Evolutionary conservation across 1,139 yeast species (phyloP).

Genomic region (Debaryomyces sp.): DNA sequence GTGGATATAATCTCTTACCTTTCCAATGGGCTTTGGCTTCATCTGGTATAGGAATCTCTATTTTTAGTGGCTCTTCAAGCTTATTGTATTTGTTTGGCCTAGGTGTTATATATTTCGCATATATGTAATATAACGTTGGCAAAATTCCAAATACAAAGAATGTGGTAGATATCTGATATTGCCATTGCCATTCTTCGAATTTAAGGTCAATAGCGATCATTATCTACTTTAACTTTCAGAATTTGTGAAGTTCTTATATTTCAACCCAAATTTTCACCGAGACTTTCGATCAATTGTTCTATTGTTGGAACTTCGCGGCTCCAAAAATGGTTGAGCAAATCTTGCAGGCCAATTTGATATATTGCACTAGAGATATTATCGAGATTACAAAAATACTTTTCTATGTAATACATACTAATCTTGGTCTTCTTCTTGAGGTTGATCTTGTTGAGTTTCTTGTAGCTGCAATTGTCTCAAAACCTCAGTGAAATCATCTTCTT

Average conservation of each 20-base stretch:
- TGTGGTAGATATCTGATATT: slow-evolving; percentile 50
- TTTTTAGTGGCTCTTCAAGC: slow-evolving; percentile 49
- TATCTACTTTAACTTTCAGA: background rate
- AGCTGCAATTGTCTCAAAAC: slow-evolving; percentile 25
- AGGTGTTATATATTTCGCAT: slow-evolving; percentile 40
- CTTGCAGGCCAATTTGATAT: background rate
- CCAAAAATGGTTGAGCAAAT: background rate
- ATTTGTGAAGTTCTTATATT: background rate
- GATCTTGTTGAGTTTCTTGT: slow-evolving; percentile 9
- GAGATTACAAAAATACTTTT: background rate
- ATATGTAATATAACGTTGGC: slow-evolving; percentile 41
- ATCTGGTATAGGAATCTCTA: slow-evolving; percentile 68
- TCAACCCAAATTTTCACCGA: background rate
- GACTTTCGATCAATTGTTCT: background rate
- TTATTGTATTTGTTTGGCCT: slow-evolving; percentile 47
- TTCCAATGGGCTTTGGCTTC: slow-evolving; percentile 94
- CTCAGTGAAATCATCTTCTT: slow-evolving; percentile 30
- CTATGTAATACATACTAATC: slow-evolving; percentile 1
- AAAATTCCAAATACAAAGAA: slow-evolving; percentile 45
- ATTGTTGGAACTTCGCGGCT: slow-evolving; percentile 1
- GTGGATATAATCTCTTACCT: slow-evolving; percentile 73
- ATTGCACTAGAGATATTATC: background rate
- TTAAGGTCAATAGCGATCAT: slow-evolving; percentile 52
- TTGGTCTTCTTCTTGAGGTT: slow-evolving; percentile 11
- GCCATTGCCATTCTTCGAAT: slow-evolving; percentile 49